Percentiles rank a stretch among this genome's conserved stretches.
Evolutionary conservation across 2,329 filamentous ascomycete genomes (phyloP).

Genomic region (Leptographium procerum): DNA sequence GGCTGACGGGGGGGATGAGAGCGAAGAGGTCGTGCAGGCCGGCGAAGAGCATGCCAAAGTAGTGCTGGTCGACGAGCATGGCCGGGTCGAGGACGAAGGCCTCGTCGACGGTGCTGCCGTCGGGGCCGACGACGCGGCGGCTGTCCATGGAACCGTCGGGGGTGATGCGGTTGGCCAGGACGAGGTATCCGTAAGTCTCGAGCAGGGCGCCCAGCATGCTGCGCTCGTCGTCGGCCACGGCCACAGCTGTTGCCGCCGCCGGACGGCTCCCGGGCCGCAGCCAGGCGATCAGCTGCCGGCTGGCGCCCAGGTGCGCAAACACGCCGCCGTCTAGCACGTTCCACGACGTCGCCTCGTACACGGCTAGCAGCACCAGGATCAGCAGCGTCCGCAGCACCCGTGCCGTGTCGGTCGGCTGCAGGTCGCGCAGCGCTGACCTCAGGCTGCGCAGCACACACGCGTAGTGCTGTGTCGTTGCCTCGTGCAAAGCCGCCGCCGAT

Average conservation of each 20-base stretch:
- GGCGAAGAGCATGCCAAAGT: slow-evolving; percentile 11
- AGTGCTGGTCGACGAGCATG: slow-evolving; percentile 8
- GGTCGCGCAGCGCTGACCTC: slow-evolving; percentile 7
- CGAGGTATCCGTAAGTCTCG: slow-evolving; percentile 13
- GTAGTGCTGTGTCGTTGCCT: slow-evolving; percentile 13
- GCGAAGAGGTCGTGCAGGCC: slow-evolving; percentile 12
- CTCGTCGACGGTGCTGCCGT: slow-evolving; percentile 7
- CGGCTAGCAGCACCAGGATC: slow-evolving; percentile 9
- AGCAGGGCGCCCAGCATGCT: slow-evolving; percentile 10
- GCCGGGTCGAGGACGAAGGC: slow-evolving; percentile 11
- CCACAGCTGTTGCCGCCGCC: not conserved
- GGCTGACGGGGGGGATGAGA: slow-evolving; percentile 9
- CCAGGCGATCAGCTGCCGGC: slow-evolving; percentile 14
- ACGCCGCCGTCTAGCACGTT: slow-evolving; percentile 10
- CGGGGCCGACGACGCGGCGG: not conserved
- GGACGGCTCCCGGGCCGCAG: slow-evolving; percentile 4
- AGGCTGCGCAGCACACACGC: slow-evolving; percentile 12
- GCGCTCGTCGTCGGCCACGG: slow-evolving; percentile 6
- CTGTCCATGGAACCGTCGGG: slow-evolving; percentile 7
- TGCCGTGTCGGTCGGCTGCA: slow-evolving; percentile 7
- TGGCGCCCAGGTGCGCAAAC: slow-evolving; percentile 13
- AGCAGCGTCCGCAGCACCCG: slow-evolving; percentile 12
- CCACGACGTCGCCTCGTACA: slow-evolving; percentile 12
- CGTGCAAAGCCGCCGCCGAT: slow-evolving; percentile 7
- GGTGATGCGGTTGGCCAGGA: slow-evolving; percentile 10